Conservation (phyloP, 352 stramenopile genomes). For the Globisporangium radiosum region DNA sequence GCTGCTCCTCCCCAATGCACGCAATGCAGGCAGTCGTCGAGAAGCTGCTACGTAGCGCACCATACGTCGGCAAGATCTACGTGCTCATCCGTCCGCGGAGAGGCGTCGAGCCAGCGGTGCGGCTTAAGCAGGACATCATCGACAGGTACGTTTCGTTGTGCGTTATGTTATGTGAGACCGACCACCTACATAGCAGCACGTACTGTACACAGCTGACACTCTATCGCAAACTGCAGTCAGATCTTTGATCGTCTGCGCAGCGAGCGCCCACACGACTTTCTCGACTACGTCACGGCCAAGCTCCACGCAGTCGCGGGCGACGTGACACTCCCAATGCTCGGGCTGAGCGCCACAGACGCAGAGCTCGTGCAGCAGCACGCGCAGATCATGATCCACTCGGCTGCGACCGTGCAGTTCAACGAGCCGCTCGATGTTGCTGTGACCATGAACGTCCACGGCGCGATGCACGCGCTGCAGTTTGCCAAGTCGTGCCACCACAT, state of each 20-base stretch:
- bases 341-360: constrained; percentile 41
- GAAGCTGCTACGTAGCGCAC: constrained; percentile 68
- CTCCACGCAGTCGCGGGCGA: constrained; percentile 60
- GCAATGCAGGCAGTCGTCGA: constrained; percentile 56
- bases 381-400: constrained; percentile 81
- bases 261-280: constrained; percentile 40
- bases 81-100: constrained; percentile 77
- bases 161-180: neutral
- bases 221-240: constrained; percentile 18
- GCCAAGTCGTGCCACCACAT: constrained; percentile 42
- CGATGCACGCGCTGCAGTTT: constrained; percentile 59
- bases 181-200: neutral
- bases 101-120: constrained; percentile 38
- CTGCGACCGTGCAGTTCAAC: constrained; percentile 82
- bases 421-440: constrained; percentile 81
- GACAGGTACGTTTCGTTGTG: constrained; percentile 19
- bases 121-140: constrained; percentile 74
- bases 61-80: constrained; percentile 58
- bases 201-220: neutral
- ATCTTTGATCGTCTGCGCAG: constrained; percentile 67
- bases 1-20: neutral
- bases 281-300: constrained; percentile 44
- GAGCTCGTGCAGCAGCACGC: constrained; percentile 28
- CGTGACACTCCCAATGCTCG: constrained; percentile 58
- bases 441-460: constrained; percentile 79